These are phyloP conservation scores for Teunomyces funiuensis DNA, from an alignment of 805 yeast species.

Conservation along the genomic window DNA sequence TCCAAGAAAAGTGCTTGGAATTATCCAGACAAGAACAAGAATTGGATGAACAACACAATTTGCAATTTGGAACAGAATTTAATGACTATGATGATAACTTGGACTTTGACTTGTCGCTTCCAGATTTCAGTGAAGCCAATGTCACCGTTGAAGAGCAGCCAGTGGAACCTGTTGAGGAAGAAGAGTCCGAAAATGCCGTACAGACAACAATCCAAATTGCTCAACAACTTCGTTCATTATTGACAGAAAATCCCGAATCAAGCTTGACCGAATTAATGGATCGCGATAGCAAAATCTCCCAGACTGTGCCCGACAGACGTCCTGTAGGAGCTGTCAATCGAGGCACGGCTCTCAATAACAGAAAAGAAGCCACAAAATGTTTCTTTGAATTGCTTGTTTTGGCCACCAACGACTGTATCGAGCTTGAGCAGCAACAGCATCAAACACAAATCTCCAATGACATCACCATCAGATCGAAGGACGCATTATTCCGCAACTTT, in stretches of 20 bases:
- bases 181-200: constrained; percentile 34
- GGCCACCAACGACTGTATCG: constrained; percentile 73
- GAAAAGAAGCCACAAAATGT: constrained; percentile 64
- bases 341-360: constrained; percentile 31
- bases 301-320: constrained; percentile 10
- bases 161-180: constrained; percentile 16
- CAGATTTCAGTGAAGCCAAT: constrained; percentile 21
- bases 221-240: constrained; percentile 36
- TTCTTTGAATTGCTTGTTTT: constrained; percentile 82
- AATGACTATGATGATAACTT: constrained; percentile 19
- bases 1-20: constrained; percentile 29
- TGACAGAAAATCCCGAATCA: constrained; percentile 22
- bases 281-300: constrained; percentile 26
- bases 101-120: constrained; percentile 27
- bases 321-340: constrained; percentile 24
- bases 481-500: constrained; percentile 31
- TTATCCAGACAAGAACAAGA: constrained; percentile 23
- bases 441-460: constrained; percentile 26
- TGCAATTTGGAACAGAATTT: constrained; percentile 14
- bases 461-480: constrained; percentile 51
- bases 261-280: constrained; percentile 42
- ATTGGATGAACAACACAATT: constrained; percentile 19
- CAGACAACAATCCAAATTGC: constrained; percentile 58
- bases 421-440: constrained; percentile 51
- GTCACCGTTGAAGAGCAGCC: constrained; percentile 1